Evolutionary conservation across 208 protist genomes (phyloP).

Genomic region (Leishmania tarentolae): DNA sequence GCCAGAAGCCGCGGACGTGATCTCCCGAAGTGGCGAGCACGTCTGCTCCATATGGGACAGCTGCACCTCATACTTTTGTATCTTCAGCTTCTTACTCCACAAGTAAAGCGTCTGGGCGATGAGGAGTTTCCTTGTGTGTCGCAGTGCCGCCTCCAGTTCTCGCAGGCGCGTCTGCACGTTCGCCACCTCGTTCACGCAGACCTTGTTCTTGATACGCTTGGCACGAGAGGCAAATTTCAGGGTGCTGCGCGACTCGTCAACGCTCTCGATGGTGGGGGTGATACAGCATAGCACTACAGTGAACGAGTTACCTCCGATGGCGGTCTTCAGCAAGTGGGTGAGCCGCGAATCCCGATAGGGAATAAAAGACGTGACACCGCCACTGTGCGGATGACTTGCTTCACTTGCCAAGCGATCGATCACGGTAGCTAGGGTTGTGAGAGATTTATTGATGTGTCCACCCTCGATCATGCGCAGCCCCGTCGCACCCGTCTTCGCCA

Average conservation of each 20-base stretch:
- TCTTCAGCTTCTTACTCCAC: conserved; percentile 68
- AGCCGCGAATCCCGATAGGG: conserved; percentile 94
- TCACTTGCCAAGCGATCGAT: conserved; percentile 63
- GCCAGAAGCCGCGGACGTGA: neutral
- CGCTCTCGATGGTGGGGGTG: conserved; percentile 57
- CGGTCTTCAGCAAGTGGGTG: conserved; percentile 92
- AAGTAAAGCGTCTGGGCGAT: conserved; percentile 71
- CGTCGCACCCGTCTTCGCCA: conserved; percentile 93
- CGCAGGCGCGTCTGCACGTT: conserved; percentile 54
- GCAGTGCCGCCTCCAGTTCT: conserved; percentile 47
- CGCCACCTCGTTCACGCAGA: conserved; percentile 64
- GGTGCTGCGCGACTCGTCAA: conserved; percentile 79
- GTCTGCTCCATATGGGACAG: neutral
- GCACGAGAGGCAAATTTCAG: conserved; percentile 78
- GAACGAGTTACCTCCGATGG: conserved; percentile 96
- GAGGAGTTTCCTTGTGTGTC: conserved; percentile 40
- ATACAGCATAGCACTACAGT: conserved; percentile 85
- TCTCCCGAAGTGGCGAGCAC: neutral
- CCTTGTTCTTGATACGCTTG: conserved; percentile 68
- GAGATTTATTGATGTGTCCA: conserved; percentile 89
- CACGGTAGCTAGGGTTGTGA: conserved; percentile 79
- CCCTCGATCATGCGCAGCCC: conserved; percentile 95
- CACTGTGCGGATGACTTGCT: conserved; percentile 4
- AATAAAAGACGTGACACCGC: conserved; percentile 51
- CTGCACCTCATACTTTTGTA: conserved; percentile 33